Evolutionary conservation across 1,284 basidiomycete genomes (phyloP), one percentile per base, ranked within the genome.

Genomic region (Rhodotorula sp.): DNA sequence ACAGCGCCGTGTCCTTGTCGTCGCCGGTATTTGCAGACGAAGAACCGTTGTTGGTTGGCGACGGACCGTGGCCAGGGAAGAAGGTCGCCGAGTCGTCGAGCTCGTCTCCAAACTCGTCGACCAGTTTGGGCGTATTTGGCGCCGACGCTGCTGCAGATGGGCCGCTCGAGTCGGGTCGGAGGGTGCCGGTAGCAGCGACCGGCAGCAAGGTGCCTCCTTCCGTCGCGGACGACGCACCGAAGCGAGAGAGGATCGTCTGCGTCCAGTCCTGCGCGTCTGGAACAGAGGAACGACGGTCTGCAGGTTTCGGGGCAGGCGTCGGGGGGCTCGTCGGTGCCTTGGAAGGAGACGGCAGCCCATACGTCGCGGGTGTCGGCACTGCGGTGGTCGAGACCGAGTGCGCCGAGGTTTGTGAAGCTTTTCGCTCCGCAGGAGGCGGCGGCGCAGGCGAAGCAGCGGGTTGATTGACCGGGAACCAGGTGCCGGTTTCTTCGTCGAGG

Each of bases 21-120:
- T 19, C 62, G 26, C 19, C 54, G 54, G 26, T 26, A 55, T 55
- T 26, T 26, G 16, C 15, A 43, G 45, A 63, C 28, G n/a, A 54
- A 62, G 12, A 62, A 56, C 26, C 64, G 66, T 5, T 49, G 16
- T 8, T 47, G 57, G 3, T 26, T 8, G 26, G 8, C 23, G 38
- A 43, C 5, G 74, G 74, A 2, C 71, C 71, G 54, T 71, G 70
- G 2, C 71, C 69, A 12, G 71, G 62, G 57, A 75, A 68, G 63
- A 71, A 75, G 6, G 74, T 75, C 38, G 64, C 56, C 23, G 55
- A n/a, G 45, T 69, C 67, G 12, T 75, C 73, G 14, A 64, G 26
- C 31, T 72, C 70, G 66, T 76, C 75, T 28, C 70, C 75, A 21
- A 68, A 71, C 54, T 76, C 72, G 68, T 76, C 72, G 31, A 67